Conservation (phyloP, 1,284 basidiomycete genomes). For the Cystobasidium slooffiae region DNA sequence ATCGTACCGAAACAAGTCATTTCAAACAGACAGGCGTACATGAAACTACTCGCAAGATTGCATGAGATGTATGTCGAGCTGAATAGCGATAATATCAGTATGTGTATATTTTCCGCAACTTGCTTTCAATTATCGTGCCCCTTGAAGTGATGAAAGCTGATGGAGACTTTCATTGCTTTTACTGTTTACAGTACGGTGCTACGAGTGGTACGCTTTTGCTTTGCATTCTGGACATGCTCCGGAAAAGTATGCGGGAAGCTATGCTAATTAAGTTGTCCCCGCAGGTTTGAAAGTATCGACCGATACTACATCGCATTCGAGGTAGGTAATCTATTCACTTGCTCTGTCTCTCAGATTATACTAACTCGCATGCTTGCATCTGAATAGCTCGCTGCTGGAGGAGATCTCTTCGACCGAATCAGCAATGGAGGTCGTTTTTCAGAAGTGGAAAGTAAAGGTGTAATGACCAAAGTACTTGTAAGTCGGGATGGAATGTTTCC, state of each 20-base stretch:
- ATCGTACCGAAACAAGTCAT: slow-evolving; percentile 41
- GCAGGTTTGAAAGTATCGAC: slow-evolving; percentile 41
- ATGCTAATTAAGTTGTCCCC: neutral
- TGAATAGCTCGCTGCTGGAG: slow-evolving; percentile 36
- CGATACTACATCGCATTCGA: slow-evolving; percentile 43
- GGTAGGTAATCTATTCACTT: neutral
- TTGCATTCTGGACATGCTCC: neutral
- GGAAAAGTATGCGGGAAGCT: neutral
- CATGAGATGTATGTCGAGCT: slow-evolving; percentile 43
- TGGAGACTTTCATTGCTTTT: neutral
- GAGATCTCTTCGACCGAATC: slow-evolving; percentile 43
- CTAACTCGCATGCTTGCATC: neutral
- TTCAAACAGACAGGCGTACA: slow-evolving; percentile 32
- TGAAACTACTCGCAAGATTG: slow-evolving; percentile 34
- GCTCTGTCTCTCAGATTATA: neutral
- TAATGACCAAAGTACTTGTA: slow-evolving; percentile 30
- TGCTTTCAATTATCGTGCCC: neutral
- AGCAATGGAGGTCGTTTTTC: slow-evolving; percentile 34
- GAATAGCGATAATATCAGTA: slow-evolving; percentile 36
- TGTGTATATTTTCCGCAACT: neutral
- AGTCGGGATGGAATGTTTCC: neutral
- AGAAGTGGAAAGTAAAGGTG: slow-evolving; percentile 29
- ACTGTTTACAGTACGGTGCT: slow-evolving; percentile 16
- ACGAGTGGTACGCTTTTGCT: slow-evolving; percentile 30
- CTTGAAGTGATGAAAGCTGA: neutral